Conservation (phyloP, 192 early-diverging fungal species). For the Podila verticillata region DNA sequence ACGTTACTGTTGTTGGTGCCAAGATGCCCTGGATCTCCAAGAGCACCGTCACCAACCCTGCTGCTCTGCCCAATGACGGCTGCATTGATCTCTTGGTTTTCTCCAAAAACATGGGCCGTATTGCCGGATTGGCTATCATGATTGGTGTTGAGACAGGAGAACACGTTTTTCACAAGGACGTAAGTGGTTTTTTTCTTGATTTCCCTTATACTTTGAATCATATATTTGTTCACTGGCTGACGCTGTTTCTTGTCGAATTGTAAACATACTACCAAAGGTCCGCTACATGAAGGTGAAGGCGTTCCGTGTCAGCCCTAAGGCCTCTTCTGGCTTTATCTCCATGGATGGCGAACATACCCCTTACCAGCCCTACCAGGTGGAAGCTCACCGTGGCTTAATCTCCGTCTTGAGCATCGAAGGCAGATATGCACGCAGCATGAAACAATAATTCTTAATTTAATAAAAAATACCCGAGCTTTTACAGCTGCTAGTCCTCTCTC, state of each 20-base stretch:
- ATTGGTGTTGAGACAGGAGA: constrained; percentile 54
- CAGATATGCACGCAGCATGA: constrained; percentile 51
- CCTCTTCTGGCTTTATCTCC: constrained; percentile 52
- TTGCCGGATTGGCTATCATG: constrained; percentile 50
- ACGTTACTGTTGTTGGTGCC: constrained; percentile 53
- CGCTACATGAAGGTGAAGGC: constrained; percentile 68
- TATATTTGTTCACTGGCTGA: not conserved
- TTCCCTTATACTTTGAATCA: not conserved
- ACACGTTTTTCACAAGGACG: constrained; percentile 57
- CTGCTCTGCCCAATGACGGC: constrained; percentile 63
- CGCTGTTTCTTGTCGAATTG: not conserved
- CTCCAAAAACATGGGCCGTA: constrained; percentile 32
- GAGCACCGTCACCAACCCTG: constrained; percentile 57
- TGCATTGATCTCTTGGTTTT: constrained; percentile 58
- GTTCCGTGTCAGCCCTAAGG: constrained; percentile 59
- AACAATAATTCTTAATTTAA: not conserved
- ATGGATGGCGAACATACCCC: constrained; percentile 68
- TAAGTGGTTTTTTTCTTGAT: constrained; percentile 17
- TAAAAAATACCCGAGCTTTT: too few species aligned
- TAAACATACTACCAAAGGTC: constrained; percentile 52
- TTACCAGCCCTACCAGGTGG: constrained; percentile 62
- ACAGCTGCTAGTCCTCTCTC: too few species aligned
- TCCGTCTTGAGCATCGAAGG: constrained; percentile 56
- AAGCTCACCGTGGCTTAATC: constrained; percentile 59
- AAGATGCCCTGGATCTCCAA: constrained; percentile 62